These are phyloP conservation scores for Petunia secreta DNA, from an alignment of 257 asterid genomes.

Conservation along the genomic window DNA sequence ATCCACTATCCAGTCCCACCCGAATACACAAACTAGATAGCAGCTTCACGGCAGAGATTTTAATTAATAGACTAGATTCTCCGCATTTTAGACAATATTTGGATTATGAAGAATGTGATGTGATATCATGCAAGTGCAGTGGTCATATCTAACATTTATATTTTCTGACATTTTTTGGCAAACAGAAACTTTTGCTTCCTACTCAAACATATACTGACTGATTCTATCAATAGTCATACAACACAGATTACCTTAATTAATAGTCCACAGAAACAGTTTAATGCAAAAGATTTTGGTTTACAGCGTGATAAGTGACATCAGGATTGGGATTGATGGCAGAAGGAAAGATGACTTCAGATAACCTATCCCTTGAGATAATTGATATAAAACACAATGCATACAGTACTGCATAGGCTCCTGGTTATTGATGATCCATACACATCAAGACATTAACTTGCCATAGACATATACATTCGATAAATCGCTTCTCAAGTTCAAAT, in stretches of 20 bases:
- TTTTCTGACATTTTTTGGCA: not conserved
- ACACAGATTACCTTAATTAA: not conserved
- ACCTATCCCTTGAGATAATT: not conserved
- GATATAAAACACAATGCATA: not conserved
- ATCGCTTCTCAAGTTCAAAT: not conserved
- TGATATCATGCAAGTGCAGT: not conserved
- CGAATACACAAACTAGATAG: too few relatives aligned
- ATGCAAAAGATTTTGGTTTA: not conserved
- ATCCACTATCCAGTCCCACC: too few relatives aligned
- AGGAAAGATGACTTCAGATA: not conserved
- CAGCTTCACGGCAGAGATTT: not conserved
- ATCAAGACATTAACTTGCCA: not conserved
- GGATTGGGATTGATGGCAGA: not conserved
- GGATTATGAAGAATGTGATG: not conserved
- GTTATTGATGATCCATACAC: not conserved
- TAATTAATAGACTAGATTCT: not conserved
- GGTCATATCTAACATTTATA: not conserved
- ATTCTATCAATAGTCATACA: not conserved
- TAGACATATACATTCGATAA: not conserved
- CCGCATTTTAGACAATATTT: conserved; percentile 9
- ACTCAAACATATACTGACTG: not conserved
- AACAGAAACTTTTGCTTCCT: not conserved
- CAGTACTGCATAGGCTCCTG: not conserved
- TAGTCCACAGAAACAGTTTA: not conserved
- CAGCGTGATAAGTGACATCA: not conserved